A percentile compares a stretch with the other conserved stretches of the same genome.
phyloP scores from a whole-genome alignment of 2,329 filamentous ascomycete species.

The Claviceps lovelessii region DNA sequence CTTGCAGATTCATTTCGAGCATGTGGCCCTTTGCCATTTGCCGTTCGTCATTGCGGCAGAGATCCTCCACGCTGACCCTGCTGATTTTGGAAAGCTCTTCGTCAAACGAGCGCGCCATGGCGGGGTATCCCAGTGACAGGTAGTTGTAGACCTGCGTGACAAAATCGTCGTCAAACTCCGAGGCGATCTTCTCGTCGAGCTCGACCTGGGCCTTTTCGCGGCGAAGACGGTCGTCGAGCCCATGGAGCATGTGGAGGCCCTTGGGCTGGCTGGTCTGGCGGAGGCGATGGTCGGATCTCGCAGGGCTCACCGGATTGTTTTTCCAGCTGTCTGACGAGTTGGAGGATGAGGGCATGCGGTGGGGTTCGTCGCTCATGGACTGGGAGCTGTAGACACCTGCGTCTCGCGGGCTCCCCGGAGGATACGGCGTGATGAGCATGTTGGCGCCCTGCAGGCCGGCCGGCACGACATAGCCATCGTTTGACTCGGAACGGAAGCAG shows the following conservation, averaged over 20 bases:
- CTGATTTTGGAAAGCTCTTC: constrained; percentile 74
- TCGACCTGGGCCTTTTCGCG: constrained; percentile 36
- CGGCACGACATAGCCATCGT: constrained; percentile 24
- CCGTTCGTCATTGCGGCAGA: constrained; percentile 55
- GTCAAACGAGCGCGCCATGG: constrained; percentile 70
- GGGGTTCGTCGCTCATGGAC: constrained; percentile 28
- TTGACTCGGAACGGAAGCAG: constrained; percentile 34
- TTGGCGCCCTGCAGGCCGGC: constrained; percentile 30
- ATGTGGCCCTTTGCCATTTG: constrained; percentile 59
- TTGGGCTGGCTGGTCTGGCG: constrained; percentile 21
- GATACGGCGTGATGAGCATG: constrained; percentile 37
- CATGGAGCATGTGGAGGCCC: constrained; percentile 34
- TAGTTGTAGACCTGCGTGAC: constrained; percentile 97
- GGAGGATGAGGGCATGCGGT: constrained; percentile 13
- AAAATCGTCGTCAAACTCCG: constrained; percentile 70
- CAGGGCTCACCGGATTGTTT: constrained; percentile 6
- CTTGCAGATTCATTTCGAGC: constrained; percentile 34
- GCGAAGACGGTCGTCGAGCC: constrained; percentile 36
- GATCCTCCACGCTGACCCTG: constrained; percentile 50
- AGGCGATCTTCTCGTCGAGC: constrained; percentile 36
- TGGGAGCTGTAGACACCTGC: constrained; percentile 27
- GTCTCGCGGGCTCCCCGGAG: constrained; percentile 27
- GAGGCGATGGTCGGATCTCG: constrained; percentile 13
- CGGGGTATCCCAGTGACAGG: constrained; percentile 80
- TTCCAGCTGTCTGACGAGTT: constrained; percentile 8